phyloP scores from a whole-genome alignment of 1,284 basidiomycete species.

The Heterobasidion irregulare region DNA sequence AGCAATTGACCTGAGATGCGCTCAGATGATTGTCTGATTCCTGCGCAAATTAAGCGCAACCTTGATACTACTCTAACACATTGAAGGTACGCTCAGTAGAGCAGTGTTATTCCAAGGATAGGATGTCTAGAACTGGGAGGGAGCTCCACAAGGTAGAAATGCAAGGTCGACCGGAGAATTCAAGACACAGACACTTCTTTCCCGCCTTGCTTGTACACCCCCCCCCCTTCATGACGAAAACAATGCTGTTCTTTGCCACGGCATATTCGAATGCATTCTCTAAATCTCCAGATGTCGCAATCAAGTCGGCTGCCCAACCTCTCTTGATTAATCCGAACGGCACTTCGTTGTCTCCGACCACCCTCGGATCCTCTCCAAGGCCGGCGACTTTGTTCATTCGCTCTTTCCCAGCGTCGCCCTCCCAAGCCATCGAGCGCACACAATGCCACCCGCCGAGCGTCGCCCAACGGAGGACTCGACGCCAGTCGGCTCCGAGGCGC shows the following conservation, averaged over 20 bases:
- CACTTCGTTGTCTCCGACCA: slow-evolving; percentile 42
- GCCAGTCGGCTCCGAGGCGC: slow-evolving; percentile 42
- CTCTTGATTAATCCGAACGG: slow-evolving; percentile 44
- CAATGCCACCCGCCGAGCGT: slow-evolving; percentile 55
- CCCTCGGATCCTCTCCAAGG: slow-evolving; percentile 17
- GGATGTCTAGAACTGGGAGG: too few species aligned
- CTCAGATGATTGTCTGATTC: too few species aligned
- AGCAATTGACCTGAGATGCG: too few species aligned
- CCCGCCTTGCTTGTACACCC: slow-evolving; percentile 39
- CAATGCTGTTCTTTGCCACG: slow-evolving; percentile 32
- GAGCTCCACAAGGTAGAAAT: neutral
- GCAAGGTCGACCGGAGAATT: neutral
- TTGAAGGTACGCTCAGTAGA: too few species aligned
- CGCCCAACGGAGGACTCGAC: slow-evolving; percentile 46
- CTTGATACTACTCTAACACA: too few species aligned
- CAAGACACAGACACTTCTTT: slow-evolving; percentile 5
- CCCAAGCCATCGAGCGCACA: slow-evolving; percentile 42
- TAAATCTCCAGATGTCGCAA: slow-evolving; percentile 41
- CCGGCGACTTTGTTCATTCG: slow-evolving; percentile 24
- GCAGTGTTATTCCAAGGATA: too few species aligned
- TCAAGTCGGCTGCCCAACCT: slow-evolving; percentile 54
- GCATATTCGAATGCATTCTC: slow-evolving; percentile 40
- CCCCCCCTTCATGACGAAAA: slow-evolving; percentile 54
- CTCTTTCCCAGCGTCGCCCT: slow-evolving; percentile 27
- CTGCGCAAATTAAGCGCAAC: too few species aligned